A percentile compares a stretch with the other conserved stretches of the same genome.
phyloP scores from a whole-genome alignment of 305 asterid species.

The Fraxinus greggii region DNA sequence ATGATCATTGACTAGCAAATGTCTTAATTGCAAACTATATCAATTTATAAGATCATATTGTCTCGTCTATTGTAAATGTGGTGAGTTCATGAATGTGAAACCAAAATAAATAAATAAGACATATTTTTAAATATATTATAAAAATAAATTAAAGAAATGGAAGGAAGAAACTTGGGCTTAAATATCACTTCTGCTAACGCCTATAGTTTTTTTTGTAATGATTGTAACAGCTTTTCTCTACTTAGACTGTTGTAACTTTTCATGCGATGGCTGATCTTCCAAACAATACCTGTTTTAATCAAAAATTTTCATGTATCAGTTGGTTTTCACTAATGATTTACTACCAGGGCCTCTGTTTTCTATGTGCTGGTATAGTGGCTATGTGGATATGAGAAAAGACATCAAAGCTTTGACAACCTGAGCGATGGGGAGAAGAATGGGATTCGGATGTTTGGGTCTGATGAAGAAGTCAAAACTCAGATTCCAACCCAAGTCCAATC shows the following conservation, averaged over 20 bases:
- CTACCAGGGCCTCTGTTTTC: constrained; percentile 92
- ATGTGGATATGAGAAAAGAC: constrained; percentile 55
- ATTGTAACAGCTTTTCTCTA: neutral
- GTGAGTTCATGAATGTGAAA: neutral
- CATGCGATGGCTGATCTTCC: constrained; percentile 5
- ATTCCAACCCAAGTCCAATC: constrained; percentile 91
- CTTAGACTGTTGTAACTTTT: neutral
- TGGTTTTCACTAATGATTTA: constrained; percentile 93
- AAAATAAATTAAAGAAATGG: neutral
- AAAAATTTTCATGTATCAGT: constrained; percentile 44
- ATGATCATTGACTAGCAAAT: neutral
- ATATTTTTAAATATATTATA: neutral
- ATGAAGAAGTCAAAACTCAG: constrained; percentile 62
- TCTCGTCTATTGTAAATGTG: neutral
- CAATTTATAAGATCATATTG: neutral
- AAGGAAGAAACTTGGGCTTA: neutral
- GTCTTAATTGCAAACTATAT: neutral
- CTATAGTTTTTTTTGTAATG: neutral
- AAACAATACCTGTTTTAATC: constrained; percentile 17
- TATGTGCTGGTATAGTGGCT: constrained; percentile 96
- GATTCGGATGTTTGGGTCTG: constrained; percentile 66
- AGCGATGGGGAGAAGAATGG: constrained; percentile 49
- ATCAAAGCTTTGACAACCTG: constrained; percentile 32
- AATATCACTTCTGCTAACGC: neutral
- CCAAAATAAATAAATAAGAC: neutral